phyloP scores from a whole-genome alignment of 176 grass and related monocot genomes.

The Bolboschoenus planiculmis region DNA sequence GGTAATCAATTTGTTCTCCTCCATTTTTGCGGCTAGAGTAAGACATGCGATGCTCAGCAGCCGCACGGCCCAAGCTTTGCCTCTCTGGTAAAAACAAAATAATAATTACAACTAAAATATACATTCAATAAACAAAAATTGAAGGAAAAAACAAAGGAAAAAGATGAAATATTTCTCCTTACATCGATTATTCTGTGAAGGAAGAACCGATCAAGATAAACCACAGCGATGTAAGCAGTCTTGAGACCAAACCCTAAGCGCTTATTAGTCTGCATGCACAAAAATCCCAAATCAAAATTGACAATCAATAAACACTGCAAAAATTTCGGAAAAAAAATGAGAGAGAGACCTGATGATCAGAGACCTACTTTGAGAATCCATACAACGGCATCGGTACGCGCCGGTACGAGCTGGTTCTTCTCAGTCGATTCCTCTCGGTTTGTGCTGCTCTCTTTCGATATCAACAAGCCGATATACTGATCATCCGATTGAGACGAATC shows the following conservation, averaged over 20 bases:
- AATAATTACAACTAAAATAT: neutral
- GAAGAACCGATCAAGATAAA: constrained; percentile 83
- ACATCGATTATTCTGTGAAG: constrained; percentile 41
- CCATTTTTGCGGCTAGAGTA: constrained; percentile 81
- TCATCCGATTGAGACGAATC: constrained; percentile 43
- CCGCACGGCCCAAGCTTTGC: constrained; percentile 55
- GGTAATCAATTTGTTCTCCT: constrained; percentile 44
- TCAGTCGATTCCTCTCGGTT: constrained; percentile 2
- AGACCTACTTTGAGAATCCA: constrained; percentile 62
- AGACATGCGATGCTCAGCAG: constrained; percentile 73
- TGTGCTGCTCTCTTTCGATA: constrained; percentile 43
- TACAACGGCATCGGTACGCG: constrained; percentile 43
- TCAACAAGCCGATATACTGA: constrained; percentile 54
- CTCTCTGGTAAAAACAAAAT: constrained; percentile 35
- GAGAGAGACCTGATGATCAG: neutral
- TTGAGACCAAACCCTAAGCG: constrained; percentile 43
- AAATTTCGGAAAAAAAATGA: neutral
- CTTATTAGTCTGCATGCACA: constrained; percentile 37
- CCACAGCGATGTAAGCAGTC: constrained; percentile 74
- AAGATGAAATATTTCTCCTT: constrained; percentile 12
- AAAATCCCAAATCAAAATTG: neutral
- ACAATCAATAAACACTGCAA: neutral
- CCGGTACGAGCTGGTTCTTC: constrained; percentile 36
- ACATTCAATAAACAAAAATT: constrained; percentile 3
- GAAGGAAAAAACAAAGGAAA: neutral